phyloP scores from a whole-genome alignment of 2,329 filamentous ascomycete genomes.

The Aspergillus sergii region DNA sequence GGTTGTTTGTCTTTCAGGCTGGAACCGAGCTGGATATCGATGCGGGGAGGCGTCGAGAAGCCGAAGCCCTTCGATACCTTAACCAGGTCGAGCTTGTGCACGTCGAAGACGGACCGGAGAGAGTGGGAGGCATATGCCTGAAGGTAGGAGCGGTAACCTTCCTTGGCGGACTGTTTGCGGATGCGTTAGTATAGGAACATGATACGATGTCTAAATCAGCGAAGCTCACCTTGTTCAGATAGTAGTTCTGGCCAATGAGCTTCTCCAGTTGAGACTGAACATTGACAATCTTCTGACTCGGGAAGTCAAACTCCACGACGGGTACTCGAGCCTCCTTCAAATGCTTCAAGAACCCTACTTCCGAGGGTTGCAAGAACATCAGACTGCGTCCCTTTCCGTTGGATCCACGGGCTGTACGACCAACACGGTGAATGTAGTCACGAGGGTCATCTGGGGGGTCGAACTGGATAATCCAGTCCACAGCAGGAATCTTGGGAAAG shows the following conservation, averaged over 20 bases:
- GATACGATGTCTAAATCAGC: not conserved
- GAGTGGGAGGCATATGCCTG: conserved; percentile 92
- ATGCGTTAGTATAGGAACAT: not conserved
- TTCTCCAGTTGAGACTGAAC: conserved; percentile 91
- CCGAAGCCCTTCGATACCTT: conserved; percentile 86
- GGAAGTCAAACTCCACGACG: conserved; percentile 95
- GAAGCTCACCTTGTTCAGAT: conserved; percentile 75
- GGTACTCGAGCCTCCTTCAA: conserved; percentile 90
- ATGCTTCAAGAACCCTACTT: conserved; percentile 89
- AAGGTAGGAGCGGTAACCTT: conserved; percentile 84
- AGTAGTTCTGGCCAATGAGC: conserved; percentile 93
- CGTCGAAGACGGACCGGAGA: conserved; percentile 80
- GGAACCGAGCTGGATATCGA: conserved; percentile 77
- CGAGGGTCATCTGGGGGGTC: conserved; percentile 89
- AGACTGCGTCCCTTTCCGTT: conserved; percentile 84
- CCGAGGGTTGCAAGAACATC: conserved; percentile 89
- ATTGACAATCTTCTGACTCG: conserved; percentile 86
- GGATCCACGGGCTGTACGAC: conserved; percentile 84
- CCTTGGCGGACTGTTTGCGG: conserved; percentile 59
- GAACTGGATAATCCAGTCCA: conserved; percentile 96
- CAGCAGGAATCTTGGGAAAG: conserved; percentile 71
- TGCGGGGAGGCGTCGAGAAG: conserved; percentile 73
- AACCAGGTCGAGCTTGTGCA: conserved; percentile 77
- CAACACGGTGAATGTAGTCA: conserved; percentile 94
- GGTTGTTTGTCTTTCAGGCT: conserved; percentile 69